Base-by-base conservation (phyloP, 441 rosid genomes). In the Gossypium davidsonii region DNA sequence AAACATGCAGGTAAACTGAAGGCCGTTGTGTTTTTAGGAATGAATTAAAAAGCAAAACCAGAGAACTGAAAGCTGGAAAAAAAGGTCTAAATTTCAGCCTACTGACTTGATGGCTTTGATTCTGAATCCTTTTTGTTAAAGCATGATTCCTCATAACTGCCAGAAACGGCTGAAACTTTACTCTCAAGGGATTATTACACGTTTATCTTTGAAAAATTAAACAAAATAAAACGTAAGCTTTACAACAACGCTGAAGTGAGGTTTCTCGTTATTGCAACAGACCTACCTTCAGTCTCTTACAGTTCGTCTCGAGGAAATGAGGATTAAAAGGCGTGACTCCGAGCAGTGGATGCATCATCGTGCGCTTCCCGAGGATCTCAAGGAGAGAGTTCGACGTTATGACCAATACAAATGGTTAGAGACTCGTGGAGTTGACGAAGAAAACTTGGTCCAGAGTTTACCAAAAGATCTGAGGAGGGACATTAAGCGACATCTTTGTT, bases 271-370 rank as follows among this genome's bases (percentile, higher is more conserved):
- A 62, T 74, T 84, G 81, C 67, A 71, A 76, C 90, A 90, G 96
- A 94, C 98, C 26, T 91, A 94, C 81, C 95, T 91, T 65, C 87
- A 83, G 67, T 94, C 98, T 59, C 89, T 94, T 52, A 86, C 92
- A 0, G 79, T 94, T 79, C 96, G 96, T 77, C 88, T 94, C 0
- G 98, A 94, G 81, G 98, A 94, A 81, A 94, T 94, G 98, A 89
- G 98, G 79, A 82, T 94, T 79, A 94, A 94, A 84, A 86, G 97
- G 82, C 96, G 97, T 0, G 98, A 93, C 77, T 89, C 98, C 0
- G 98, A 94, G 83, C 96, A 91, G 69, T 91, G 98, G 98, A 93
- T 93, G 97, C 98, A 90, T 74, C 96, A 94, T 62, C 92, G 97
- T 17, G 82, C 90, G 78, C 97, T 94, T 46, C 97, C 98, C 1